Evolutionary conservation across 768 basidiomycete species (phyloP).

Genomic region (Leccinum imitatum): DNA sequence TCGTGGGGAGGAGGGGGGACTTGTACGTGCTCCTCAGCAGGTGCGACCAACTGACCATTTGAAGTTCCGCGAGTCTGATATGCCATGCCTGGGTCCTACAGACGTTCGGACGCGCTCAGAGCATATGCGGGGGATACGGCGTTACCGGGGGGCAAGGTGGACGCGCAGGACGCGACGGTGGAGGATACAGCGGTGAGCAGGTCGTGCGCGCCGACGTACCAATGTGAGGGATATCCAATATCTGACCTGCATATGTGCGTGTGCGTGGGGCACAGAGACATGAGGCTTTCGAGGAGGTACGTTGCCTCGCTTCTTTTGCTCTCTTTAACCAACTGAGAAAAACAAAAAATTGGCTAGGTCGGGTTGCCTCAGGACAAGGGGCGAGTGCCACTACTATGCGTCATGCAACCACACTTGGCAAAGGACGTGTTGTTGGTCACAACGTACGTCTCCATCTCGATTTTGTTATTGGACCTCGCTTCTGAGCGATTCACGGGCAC

Average conservation of each 20-base stretch:
- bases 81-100: constrained; percentile 27
- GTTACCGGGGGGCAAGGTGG: constrained; percentile 82
- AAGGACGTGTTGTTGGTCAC: constrained; percentile 74
- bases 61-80: too few species aligned
- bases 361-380: constrained; percentile 72
- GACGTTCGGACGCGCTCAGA: constrained; percentile 69
- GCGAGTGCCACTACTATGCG: constrained; percentile 73
- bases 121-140: constrained; percentile 88
- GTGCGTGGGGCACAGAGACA: constrained; percentile 51
- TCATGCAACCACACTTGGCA: constrained; percentile 77
- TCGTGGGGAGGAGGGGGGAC: constrained; percentile 81
- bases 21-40: constrained; percentile 80
- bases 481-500: background rate
- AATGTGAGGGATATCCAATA: too few species aligned
- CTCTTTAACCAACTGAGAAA: background rate
- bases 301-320: background rate
- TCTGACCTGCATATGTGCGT: background rate
- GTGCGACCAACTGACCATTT: constrained; percentile 41
- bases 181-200: constrained; percentile 75
- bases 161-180: constrained; percentile 59
- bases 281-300: constrained; percentile 89
- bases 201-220: too few species aligned
- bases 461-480: background rate
- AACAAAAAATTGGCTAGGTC: constrained; percentile 49
- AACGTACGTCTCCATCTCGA: constrained; percentile 55